Conservation (phyloP, 2,329 filamentous ascomycete genomes). For the Hysterium pulicare region DNA sequence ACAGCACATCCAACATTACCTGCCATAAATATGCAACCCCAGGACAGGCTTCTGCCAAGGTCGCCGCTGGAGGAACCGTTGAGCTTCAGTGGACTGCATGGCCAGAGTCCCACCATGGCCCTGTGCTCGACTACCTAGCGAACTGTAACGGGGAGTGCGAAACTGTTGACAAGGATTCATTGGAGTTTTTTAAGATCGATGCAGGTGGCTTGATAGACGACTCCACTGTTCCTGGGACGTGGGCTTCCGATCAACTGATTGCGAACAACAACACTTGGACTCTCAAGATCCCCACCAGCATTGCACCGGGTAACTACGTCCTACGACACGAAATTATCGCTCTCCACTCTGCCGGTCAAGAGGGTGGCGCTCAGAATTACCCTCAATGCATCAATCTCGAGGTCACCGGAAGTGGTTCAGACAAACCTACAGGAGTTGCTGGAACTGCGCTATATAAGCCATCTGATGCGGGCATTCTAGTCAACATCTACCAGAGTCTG, state of each 20-base stretch:
- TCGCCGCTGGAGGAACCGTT: slow-evolving; percentile 57
- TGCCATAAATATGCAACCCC: slow-evolving; percentile 57
- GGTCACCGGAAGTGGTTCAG: slow-evolving; percentile 53
- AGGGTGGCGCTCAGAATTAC: slow-evolving; percentile 46
- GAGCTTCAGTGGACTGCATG: slow-evolving; percentile 62
- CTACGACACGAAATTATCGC: slow-evolving; percentile 60
- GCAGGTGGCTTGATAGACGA: slow-evolving; percentile 51
- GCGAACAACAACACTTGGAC: slow-evolving; percentile 46
- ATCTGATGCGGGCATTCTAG: slow-evolving; percentile 55
- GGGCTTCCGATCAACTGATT: slow-evolving; percentile 55
- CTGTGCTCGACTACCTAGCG: slow-evolving; percentile 63
- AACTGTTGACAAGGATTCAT: slow-evolving; percentile 49
- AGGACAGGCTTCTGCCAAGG: slow-evolving; percentile 49
- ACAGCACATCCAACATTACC: slow-evolving; percentile 52
- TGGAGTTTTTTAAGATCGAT: slow-evolving; percentile 64
- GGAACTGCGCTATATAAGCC: slow-evolving; percentile 56
- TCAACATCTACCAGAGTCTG: slow-evolving; percentile 55
- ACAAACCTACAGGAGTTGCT: slow-evolving; percentile 41
- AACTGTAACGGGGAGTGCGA: slow-evolving; percentile 56
- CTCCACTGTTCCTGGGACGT: slow-evolving; percentile 44
- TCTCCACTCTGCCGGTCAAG: slow-evolving; percentile 52
- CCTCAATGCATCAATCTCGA: slow-evolving; percentile 56
- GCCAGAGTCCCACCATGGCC: slow-evolving; percentile 63
- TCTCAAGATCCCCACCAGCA: slow-evolving; percentile 51
- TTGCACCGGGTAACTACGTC: slow-evolving; percentile 57